Evolutionary conservation across 371 early-diverging fungal genomes (phyloP), one percentile per base, ranked within the genome.

Genomic region (Lichtheimia ramosa): DNA sequence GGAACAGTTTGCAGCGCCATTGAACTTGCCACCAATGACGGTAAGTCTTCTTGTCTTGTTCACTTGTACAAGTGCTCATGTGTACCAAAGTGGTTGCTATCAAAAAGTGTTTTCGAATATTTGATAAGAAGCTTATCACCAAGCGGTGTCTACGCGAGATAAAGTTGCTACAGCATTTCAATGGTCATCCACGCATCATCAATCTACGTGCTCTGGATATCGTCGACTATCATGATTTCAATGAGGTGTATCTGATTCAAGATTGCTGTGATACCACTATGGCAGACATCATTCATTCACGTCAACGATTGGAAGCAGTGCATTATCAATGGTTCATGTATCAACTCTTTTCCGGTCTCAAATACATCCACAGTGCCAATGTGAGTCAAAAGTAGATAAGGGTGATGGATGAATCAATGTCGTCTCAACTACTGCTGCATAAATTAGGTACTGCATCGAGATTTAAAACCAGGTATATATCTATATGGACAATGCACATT

Each of bases 251-350:
- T 25, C 54, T 81, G 18, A 63, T 73, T 42, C 71, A 89, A 57
- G 85, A 87, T 64, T 83, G 95, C 57, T 94, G 94, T 87, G 96
- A 96, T 69, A 94, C 96, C 28, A 95, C 94, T 58, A 75, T 96
- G 69, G 92, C 92, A 67, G 95, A 94, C 59, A 91, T 96, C 58
- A 94, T 96, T 63, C 87, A 89, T 48, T 92, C 93, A 16, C 86
- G 87, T 52, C 87, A 92, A 61, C 84, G 86, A 42, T 74, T 96
- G 40, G 92, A 92, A 25, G 92, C 94, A 54, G 89, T 92, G 4
- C 96, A 96, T 70, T 92, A 83, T 69, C 94, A 94, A 71, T 95
- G 93, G 84, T 96, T 96, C 66, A 79, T 95, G 68, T 96, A 93
- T 72, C 96, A 96, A 66, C 77, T 94, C 43, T 88, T 91, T 64